phyloP scores from a whole-genome alignment of 2,329 filamentous ascomycete species.

The Escovopsis sp. region DNA sequence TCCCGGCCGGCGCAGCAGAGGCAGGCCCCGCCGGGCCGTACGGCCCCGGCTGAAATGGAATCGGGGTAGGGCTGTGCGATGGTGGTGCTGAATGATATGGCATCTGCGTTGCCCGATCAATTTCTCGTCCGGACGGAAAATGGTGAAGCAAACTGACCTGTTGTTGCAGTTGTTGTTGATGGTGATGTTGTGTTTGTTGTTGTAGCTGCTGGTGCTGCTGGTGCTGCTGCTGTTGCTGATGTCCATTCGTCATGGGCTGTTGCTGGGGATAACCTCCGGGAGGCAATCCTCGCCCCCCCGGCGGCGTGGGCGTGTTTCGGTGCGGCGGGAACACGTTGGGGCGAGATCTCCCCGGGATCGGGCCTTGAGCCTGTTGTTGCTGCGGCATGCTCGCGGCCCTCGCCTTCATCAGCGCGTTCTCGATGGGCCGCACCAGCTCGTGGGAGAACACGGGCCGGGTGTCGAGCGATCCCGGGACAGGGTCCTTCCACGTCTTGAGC shows the following conservation, averaged over 20 bases:
- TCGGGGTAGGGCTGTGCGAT: constrained; percentile 19
- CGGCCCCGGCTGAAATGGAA: constrained; percentile 27
- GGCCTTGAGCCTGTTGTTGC: constrained; percentile 27
- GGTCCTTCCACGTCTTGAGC: constrained; percentile 95
- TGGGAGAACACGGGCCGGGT: constrained; percentile 81
- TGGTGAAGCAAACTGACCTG: constrained; percentile 11
- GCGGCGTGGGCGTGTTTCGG: constrained; percentile 62
- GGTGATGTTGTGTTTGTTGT: no score
- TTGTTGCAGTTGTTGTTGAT: constrained; percentile 3
- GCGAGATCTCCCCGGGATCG: constrained; percentile 30
- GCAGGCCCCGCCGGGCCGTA: constrained; percentile 18
- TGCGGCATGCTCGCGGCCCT: constrained; percentile 43
- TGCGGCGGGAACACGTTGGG: constrained; percentile 44
- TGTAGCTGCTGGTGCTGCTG: constrained; percentile 9
- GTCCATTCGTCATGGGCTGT: background rate
- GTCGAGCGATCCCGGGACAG: constrained; percentile 85
- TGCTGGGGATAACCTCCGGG: constrained; percentile 13
- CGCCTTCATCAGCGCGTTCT: constrained; percentile 84
- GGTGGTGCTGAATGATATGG: constrained; percentile 22
- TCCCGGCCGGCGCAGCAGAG: constrained; percentile 26
- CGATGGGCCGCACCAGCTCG: constrained; percentile 79
- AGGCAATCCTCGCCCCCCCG: constrained; percentile 25
- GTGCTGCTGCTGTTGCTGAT: constrained; percentile 6
- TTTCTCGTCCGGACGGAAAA: background rate
- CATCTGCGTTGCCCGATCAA: background rate